A percentile compares a stretch with the other conserved stretches of the same genome.
Conservation (phyloP, 164 flowering plant genomes). For the Kingdonia uniflora region DNA sequence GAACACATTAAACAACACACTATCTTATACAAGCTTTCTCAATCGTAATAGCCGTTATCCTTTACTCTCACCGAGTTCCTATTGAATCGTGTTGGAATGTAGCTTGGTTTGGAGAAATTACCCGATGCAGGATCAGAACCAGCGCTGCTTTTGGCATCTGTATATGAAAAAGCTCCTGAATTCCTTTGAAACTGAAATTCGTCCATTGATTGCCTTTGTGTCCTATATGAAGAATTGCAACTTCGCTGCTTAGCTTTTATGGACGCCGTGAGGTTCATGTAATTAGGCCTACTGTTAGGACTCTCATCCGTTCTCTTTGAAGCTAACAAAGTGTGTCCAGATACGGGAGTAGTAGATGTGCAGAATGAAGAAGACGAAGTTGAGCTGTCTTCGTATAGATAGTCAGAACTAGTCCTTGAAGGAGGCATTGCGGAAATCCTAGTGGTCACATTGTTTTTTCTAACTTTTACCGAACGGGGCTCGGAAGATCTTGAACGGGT, state of each 20-base stretch:
- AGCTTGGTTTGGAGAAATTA: conserved; percentile 30
- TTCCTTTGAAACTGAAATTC: conserved; percentile 61
- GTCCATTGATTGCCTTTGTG: conserved; percentile 68
- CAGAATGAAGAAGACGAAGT: conserved; percentile 62
- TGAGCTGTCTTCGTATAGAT: conserved; percentile 60
- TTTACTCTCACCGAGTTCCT: conserved; percentile 31
- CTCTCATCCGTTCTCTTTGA: conserved; percentile 43
- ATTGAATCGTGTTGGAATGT: conserved; percentile 27
- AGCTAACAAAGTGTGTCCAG: conserved; percentile 40
- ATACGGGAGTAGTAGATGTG: conserved; percentile 65
- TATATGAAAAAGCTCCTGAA: conserved; percentile 27
- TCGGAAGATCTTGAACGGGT: conserved; percentile 32
- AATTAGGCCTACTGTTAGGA: conserved; percentile 39
- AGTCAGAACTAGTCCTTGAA: conserved; percentile 78
- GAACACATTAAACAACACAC: conserved; percentile 23
- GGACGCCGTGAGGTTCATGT: conserved; percentile 73
- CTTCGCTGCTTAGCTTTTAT: conserved; percentile 68
- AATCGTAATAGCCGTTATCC: conserved; percentile 22
- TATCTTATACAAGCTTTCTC: conserved; percentile 9
- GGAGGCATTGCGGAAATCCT: conserved; percentile 84
- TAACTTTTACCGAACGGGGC: conserved; percentile 42
- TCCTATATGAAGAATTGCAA: conserved; percentile 20
- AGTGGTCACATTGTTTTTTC: conserved; percentile 62
- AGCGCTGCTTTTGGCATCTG: conserved; percentile 44
- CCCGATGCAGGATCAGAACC: conserved; percentile 37